These are phyloP conservation scores for Colletotrichum ledebouriae DNA, from an alignment of 2,329 filamentous ascomycete species.

Conservation along the genomic window DNA sequence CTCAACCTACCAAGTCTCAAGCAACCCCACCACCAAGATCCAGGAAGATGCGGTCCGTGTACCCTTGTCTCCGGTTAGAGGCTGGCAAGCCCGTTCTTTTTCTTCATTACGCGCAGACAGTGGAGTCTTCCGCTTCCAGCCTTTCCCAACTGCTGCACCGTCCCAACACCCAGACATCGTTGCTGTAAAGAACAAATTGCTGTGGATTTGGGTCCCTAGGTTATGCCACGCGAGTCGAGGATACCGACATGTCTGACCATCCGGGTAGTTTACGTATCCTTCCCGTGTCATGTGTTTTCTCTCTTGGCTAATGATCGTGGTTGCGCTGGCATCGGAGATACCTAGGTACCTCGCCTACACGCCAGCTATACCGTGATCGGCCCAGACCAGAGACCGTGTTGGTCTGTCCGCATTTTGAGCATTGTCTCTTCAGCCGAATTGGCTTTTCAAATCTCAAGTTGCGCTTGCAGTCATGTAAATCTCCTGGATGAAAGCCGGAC, in stretches of 20 bases:
- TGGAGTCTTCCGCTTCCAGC: conserved; percentile 16
- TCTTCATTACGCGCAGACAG: conserved; percentile 31
- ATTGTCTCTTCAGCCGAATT: neutral
- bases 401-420: neutral
- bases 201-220: no score
- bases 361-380: no score
- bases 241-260: no score
- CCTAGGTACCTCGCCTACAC: no score
- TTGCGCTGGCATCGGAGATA: no score
- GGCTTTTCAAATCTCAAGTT: neutral
- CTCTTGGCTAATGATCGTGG: no score
- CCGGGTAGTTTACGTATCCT: no score
- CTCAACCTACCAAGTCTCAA: conserved; percentile 6
- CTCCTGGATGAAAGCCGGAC: no score
- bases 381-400: no score
- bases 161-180: neutral
- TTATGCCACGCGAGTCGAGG: no score
- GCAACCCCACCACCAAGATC: conserved; percentile 33
- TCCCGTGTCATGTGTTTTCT: no score
- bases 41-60: conserved; percentile 27
- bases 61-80: conserved; percentile 27
- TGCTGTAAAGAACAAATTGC: neutral
- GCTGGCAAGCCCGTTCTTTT: conserved; percentile 20
- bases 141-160: conserved; percentile 1
- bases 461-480: no score